Percentiles rank a stretch among this genome's conserved stretches.
These are phyloP conservation scores for Eustoma russellianum DNA, from an alignment of 257 asterid species.

Conservation along the genomic window DNA sequence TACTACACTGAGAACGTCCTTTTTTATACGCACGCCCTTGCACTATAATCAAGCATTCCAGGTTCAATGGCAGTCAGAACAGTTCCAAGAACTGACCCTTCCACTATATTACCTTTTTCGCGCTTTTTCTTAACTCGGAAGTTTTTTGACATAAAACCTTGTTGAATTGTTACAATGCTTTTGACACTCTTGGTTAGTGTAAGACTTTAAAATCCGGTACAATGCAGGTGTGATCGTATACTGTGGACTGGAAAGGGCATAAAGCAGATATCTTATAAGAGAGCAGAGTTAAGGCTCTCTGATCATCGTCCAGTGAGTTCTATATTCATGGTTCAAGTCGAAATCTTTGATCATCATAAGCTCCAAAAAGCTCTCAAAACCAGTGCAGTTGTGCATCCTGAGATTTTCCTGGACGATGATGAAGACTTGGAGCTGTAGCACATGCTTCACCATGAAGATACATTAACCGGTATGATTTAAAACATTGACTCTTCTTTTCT, in stretches of 20 bases:
- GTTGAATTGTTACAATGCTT: not conserved
- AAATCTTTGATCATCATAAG: slow-evolving; percentile 69
- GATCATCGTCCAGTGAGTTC: slow-evolving; percentile 91
- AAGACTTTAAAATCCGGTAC: not conserved
- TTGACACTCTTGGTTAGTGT: not conserved
- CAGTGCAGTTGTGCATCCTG: slow-evolving; percentile 64
- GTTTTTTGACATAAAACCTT: too few species aligned
- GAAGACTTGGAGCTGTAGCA: too few species aligned
- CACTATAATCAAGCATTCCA: too few species aligned
- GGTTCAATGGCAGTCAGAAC: too few species aligned
- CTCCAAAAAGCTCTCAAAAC: slow-evolving; percentile 69
- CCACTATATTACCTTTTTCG: too few species aligned
- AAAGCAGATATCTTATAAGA: slow-evolving; percentile 52
- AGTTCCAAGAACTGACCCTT: too few species aligned
- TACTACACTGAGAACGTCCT: too few species aligned
- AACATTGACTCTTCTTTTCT: too few species aligned
- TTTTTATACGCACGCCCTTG: too few species aligned
- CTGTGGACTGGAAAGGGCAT: slow-evolving; percentile 90
- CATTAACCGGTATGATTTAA: too few species aligned
- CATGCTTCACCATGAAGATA: too few species aligned
- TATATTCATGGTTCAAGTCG: slow-evolving; percentile 58
- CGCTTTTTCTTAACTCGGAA: too few species aligned
- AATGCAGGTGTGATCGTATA: slow-evolving; percentile 86
- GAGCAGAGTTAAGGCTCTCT: slow-evolving; percentile 59
- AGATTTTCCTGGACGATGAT: slow-evolving; percentile 23